Evolutionary conservation across 768 basidiomycete species (phyloP).

Genomic region (Botryobasidium botryosum): DNA sequence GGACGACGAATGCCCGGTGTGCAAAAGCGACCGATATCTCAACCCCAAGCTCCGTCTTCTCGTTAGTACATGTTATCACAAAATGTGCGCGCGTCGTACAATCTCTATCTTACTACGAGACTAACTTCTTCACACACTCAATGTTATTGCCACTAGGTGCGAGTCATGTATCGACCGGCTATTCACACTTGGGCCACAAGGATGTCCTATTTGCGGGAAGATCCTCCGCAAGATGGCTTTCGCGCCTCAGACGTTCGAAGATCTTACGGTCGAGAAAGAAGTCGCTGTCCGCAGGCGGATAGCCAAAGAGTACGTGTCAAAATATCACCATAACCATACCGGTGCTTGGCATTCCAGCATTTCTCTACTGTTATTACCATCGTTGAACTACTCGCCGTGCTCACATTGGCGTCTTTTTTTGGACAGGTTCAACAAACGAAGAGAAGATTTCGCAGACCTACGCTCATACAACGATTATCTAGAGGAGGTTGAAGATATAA

Average conservation of each 20-base stretch:
- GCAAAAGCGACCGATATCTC: conserved; percentile 89
- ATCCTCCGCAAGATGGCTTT: conserved; percentile 87
- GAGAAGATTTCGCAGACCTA: conserved; percentile 73
- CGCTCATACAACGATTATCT: conserved; percentile 86
- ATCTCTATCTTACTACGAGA: background rate
- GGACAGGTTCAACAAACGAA: conserved; percentile 78
- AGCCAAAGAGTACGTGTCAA: conserved; percentile 63
- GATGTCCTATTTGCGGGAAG: conserved; percentile 85
- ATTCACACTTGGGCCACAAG: conserved; percentile 89
- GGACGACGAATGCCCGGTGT: conserved; percentile 93
- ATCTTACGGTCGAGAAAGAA: conserved; percentile 85
- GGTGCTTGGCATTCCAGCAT: too few relatives aligned
- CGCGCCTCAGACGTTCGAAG: conserved; percentile 87
- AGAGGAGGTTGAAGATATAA: conserved; percentile 88
- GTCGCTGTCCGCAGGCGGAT: conserved; percentile 76
- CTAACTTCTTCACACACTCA: background rate
- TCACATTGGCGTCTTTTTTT: background rate
- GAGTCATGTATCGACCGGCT: conserved; percentile 95
- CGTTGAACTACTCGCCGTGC: background rate
- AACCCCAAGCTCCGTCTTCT: conserved; percentile 88
- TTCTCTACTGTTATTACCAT: background rate
- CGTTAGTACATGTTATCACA: conserved; percentile 95
- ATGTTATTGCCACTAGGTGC: conserved; percentile 52
- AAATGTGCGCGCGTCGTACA: conserved; percentile 48
- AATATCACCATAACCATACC: too few relatives aligned